Evolutionary conservation across 1,284 basidiomycete genomes (phyloP), one percentile per base, ranked within the genome.

Genomic region (Irpex sp.): DNA sequence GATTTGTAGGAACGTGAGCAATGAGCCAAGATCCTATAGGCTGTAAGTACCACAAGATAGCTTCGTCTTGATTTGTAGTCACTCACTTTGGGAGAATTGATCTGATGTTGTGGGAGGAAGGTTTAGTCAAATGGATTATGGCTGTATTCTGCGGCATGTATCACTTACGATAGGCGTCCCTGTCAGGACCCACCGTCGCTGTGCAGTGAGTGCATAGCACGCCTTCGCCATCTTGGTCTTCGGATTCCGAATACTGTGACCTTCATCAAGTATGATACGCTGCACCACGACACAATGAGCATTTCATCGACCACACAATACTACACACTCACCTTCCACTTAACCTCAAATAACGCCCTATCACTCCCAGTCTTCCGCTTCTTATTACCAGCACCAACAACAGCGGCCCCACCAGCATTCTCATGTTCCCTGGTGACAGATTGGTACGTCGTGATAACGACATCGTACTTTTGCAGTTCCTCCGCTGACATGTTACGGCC

Each of bases 361-460:
- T 75, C 77, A 28, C 52, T 54, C 1, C 23, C 23, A 23, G 69
- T 69, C 68, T 78, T 83, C 72, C 82, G 86, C 69, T 82, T 87
- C 75, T 86, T 90, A 69, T 79, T 82, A 37, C 73, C 65, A 3
- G 69, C 78, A 37, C 73, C 65, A 3, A 69, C 78, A 47, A 62
- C 67, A 33, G 62, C 64, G n/a, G 64, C 60, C 33, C 65, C 18
- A 47, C 61, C 39, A 42, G 55, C 6, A 5, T 64, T 64, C 39
- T 77, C 73, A 62, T 82, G 75, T 64, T 87, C 85, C n/a, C 80
- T 78, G 2, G 80, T 75, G 12, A 84, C 79, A 3, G 84, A 86
- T 67, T 93, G 90, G 72, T 96, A 96, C 0, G 94, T 96, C 0
- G 93, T 94, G 60, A 96, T 85, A n/a, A 96, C 87, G 7, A 95